Conservation (phyloP, 2,329 filamentous ascomycete species). For the Aspergillus ibericus region DNA sequence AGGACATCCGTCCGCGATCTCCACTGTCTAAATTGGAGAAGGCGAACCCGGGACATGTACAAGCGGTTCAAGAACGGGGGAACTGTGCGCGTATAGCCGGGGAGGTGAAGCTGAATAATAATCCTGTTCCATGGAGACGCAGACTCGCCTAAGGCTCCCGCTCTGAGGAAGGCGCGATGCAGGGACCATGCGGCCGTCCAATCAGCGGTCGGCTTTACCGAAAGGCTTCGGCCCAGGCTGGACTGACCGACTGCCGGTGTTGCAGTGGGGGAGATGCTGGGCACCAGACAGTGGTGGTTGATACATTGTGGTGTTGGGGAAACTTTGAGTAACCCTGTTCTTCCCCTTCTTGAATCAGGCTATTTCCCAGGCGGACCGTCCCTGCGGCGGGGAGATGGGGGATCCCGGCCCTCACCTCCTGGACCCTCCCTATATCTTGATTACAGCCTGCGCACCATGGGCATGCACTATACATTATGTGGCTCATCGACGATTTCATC, state of each 20-base stretch:
- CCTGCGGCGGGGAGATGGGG: not conserved
- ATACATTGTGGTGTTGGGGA: not conserved
- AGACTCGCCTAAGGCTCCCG: slow-evolving; percentile 40
- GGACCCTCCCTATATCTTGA: not conserved
- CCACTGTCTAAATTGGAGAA: not conserved
- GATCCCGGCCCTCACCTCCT: not conserved
- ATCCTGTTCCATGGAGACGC: slow-evolving; percentile 9
- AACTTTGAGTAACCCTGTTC: not conserved
- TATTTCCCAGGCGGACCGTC: not conserved
- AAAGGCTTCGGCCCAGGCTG: slow-evolving; percentile 15
- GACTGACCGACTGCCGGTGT: not conserved
- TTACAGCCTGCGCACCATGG: not conserved
- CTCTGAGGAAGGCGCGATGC: slow-evolving; percentile 36
- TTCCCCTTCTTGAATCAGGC: not conserved
- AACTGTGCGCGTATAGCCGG: slow-evolving; percentile 7
- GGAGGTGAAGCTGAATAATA: not conserved
- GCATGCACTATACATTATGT: not conserved
- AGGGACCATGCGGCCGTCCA: slow-evolving; percentile 27
- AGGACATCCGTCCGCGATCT: not conserved
- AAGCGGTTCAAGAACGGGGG: not conserved
- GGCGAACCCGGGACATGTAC: not conserved
- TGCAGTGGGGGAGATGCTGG: not conserved
- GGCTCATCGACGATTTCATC: not conserved
- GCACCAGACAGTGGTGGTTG: too few species aligned
- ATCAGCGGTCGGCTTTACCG: slow-evolving; percentile 37